Percentiles rank a stretch among this genome's conserved stretches.
phyloP scores from a whole-genome alignment of 306 rosid genomes.

The Cicer yamashitae region DNA sequence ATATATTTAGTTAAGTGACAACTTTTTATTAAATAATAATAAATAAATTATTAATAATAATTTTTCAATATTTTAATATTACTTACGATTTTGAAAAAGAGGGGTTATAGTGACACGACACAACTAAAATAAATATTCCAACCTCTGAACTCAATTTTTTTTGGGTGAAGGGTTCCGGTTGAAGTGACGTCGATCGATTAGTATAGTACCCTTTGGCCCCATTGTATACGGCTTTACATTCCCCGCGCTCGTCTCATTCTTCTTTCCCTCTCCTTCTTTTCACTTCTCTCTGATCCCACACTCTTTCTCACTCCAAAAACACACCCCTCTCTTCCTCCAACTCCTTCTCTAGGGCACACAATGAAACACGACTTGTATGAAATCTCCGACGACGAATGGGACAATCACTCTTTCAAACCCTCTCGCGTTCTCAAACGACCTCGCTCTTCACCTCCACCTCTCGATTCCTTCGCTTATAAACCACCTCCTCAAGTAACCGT shows the following conservation, averaged over 20 bases:
- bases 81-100: too few relatives aligned
- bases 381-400: constrained; percentile 98
- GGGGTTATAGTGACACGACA: too few relatives aligned
- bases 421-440: constrained; percentile 68
- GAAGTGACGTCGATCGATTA: neutral
- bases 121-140: too few relatives aligned
- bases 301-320: neutral
- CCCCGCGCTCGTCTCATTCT: constrained; percentile 40
- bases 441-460: constrained; percentile 63
- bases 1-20: too few relatives aligned
- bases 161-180: too few relatives aligned
- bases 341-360: constrained; percentile 33
- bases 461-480: constrained; percentile 75
- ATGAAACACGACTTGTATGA: constrained; percentile 86
- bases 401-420: constrained; percentile 81
- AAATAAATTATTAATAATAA: too few relatives aligned
- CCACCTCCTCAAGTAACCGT: constrained; percentile 28
- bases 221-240: constrained; percentile 1
- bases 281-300: neutral
- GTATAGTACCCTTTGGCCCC: neutral
- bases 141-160: too few relatives aligned
- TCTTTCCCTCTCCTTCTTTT: neutral
- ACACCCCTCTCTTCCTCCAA: neutral
- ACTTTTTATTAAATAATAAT: too few relatives aligned
- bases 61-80: too few relatives aligned